These are phyloP conservation scores for Linnemannia hyalina DNA, from an alignment of 192 early-diverging fungal genomes.

Conservation along the genomic window DNA sequence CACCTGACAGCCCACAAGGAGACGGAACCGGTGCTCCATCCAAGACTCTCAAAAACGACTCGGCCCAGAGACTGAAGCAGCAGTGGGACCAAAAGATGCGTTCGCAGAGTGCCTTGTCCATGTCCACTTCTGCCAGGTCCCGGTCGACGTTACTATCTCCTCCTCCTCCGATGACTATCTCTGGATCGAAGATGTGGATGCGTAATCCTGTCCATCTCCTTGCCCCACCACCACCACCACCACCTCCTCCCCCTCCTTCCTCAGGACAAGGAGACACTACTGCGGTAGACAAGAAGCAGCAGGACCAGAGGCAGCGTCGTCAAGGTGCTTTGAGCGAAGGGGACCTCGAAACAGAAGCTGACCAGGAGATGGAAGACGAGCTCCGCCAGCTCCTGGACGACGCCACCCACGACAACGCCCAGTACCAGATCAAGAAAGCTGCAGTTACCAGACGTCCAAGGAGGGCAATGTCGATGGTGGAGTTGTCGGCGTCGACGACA, in stretches of 20 bases:
- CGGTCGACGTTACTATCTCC: neutral
- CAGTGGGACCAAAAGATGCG: slow-evolving; percentile 5
- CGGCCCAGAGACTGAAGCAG: neutral
- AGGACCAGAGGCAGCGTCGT: neutral
- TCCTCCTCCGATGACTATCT: neutral
- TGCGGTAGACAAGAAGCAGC: neutral
- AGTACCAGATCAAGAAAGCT: neutral
- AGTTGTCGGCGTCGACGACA: neutral
- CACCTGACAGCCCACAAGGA: neutral
- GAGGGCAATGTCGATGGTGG: slow-evolving; percentile 23
- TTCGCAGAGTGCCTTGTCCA: neutral
- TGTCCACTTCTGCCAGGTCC: neutral
- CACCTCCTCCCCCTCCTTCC: neutral
- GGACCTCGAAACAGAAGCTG: neutral
- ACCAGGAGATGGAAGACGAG: slow-evolving; percentile 14
- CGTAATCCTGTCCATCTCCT: neutral
- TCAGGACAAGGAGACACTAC: neutral
- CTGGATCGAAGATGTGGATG: neutral
- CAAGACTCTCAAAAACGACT: neutral
- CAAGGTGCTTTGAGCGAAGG: neutral
- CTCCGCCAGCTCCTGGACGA: slow-evolving; percentile 3
- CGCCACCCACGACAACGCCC: neutral
- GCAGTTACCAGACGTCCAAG: neutral
- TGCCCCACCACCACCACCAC: neutral
- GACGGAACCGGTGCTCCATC: neutral